A percentile compares a stretch with the other conserved stretches of the same genome.
phyloP scores from a whole-genome alignment of 1,284 basidiomycete genomes.

The Fomes fomentarius region DNA sequence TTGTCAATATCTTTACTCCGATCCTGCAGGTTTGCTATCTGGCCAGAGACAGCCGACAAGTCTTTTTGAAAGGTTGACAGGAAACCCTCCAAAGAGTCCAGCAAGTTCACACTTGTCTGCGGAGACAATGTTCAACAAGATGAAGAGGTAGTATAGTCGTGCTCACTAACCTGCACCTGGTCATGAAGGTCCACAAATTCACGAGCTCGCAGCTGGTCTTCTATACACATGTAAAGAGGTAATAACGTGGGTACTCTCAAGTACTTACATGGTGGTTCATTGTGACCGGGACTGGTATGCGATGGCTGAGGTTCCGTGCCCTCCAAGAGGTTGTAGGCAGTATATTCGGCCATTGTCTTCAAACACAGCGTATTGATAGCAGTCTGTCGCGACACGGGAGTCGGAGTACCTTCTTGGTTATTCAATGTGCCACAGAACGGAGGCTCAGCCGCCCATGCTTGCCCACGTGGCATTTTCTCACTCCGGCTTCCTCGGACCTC shows the following conservation, averaged over 20 bases:
- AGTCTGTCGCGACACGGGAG: no score
- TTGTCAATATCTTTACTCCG: constrained; percentile 90
- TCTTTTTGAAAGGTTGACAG: constrained; percentile 95
- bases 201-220: constrained; percentile 47
- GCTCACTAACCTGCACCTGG: constrained; percentile 72
- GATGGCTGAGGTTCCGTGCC: background rate
- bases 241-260: background rate
- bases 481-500: no score
- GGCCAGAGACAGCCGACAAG: constrained; percentile 90
- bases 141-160: background rate
- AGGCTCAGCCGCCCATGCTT: no score
- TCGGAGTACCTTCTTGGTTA: no score
- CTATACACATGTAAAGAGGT: constrained; percentile 14
- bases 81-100: constrained; percentile 88
- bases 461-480: no score
- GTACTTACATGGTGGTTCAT: constrained; percentile 18
- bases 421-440: no score
- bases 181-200: constrained; percentile 85
- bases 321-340: background rate
- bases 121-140: constrained; percentile 9
- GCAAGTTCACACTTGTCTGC: constrained; percentile 75
- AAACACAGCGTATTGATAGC: no score
- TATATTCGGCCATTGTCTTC: background rate
- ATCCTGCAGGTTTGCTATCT: constrained; percentile 92
- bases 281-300: background rate